These are phyloP conservation scores for Chlorella sorokiniana DNA, from an alignment of 139 green algal genomes.

Conservation along the genomic window DNA sequence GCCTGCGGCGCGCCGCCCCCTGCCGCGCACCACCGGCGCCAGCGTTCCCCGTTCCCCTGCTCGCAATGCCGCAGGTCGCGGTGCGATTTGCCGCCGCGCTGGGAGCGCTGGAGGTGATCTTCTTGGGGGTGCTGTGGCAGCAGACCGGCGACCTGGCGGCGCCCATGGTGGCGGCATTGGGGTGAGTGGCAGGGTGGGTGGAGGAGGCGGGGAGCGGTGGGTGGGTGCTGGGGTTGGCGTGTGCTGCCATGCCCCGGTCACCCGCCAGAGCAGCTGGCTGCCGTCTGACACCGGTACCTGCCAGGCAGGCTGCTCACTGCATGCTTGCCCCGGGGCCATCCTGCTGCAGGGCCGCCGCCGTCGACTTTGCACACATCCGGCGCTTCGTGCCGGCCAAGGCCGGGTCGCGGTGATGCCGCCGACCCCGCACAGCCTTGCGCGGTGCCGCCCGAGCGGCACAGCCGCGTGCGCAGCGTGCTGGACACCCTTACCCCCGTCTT, in stretches of 20 bases:
- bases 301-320: too few species aligned
- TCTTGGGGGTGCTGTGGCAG: constrained; percentile 41
- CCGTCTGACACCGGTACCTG: too few species aligned
- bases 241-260: too few species aligned
- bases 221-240: not conserved
- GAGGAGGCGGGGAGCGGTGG: not conserved
- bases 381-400: constrained; percentile 4
- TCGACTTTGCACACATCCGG: constrained; percentile 25
- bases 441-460: too few species aligned
- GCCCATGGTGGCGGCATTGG: constrained; percentile 36
- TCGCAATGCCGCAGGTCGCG: constrained; percentile 11
- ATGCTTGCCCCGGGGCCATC: too few species aligned
- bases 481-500: too few species aligned
- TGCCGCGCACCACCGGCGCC: not conserved
- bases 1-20: not conserved
- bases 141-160: constrained; percentile 38
- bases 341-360: constrained; percentile 13
- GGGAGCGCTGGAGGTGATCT: constrained; percentile 28
- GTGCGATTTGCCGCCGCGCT: constrained; percentile 23
- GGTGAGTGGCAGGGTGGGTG: not conserved
- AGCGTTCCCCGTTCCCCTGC: not conserved
- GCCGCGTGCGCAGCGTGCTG: too few species aligned
- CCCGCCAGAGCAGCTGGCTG: too few species aligned
- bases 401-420: too few species aligned
- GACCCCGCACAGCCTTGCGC: too few species aligned